phyloP scores from a whole-genome alignment of 257 asterid species.

The Solanum tacnaense region DNA sequence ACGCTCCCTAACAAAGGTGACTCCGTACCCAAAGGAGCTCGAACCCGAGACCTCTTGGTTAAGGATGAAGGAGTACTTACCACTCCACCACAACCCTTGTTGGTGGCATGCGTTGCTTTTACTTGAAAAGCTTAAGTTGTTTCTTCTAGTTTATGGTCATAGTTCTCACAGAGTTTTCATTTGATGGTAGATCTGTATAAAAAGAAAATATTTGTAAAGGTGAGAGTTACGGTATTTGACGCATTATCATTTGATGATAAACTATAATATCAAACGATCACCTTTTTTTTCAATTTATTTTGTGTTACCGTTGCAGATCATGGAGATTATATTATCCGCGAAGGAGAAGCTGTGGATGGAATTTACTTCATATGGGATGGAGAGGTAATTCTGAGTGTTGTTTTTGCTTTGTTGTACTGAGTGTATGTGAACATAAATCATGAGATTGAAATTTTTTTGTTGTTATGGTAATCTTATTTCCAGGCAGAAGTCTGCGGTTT shows the following conservation, averaged over 20 bases:
- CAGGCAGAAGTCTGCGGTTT: constrained; percentile 91
- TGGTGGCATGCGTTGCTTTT: neutral
- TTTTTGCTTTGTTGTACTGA: neutral
- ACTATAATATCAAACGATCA: neutral
- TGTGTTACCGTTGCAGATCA: constrained; percentile 24
- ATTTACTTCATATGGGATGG: constrained; percentile 85
- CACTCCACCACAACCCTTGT: no score
- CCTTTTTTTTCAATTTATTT: neutral
- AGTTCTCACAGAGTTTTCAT: neutral
- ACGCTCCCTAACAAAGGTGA: no score
- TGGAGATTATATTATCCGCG: constrained; percentile 73
- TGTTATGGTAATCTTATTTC: neutral
- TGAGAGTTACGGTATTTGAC: neutral
- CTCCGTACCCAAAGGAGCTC: no score
- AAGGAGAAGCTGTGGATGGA: constrained; percentile 79
- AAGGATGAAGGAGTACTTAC: no score
- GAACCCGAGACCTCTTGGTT: no score
- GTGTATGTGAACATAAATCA: neutral
- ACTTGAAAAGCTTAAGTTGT: neutral
- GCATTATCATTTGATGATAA: neutral
- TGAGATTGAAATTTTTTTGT: neutral
- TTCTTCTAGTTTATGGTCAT: neutral
- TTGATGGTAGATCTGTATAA: neutral
- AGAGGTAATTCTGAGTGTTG: constrained; percentile 40
- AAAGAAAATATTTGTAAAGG: neutral